These are phyloP conservation scores for Tetrastigma voinierianum DNA, from an alignment of 164 flowering plant genomes.

Conservation along the genomic window DNA sequence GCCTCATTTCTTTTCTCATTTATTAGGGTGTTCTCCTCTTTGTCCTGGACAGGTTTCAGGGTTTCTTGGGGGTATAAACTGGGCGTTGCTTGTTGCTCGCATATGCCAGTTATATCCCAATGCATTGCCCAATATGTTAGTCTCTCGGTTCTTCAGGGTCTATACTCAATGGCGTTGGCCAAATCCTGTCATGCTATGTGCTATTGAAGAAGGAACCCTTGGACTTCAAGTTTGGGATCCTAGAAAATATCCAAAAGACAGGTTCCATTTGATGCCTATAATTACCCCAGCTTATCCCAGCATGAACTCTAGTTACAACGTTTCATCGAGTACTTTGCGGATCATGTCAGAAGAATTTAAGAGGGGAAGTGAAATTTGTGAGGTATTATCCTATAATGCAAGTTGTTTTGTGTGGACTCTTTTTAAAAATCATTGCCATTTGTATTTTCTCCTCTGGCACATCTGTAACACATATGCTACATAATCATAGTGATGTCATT, in stretches of 20 bases:
- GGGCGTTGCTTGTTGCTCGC: constrained; percentile 68
- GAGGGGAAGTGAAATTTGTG: constrained; percentile 75
- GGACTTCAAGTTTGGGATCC: constrained; percentile 94
- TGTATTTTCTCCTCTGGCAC: not conserved
- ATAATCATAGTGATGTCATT: no score
- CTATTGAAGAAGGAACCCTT: constrained; percentile 70
- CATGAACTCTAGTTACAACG: constrained; percentile 99
- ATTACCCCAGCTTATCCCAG: constrained; percentile 96
- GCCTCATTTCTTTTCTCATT: not conserved
- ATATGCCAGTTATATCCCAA: constrained; percentile 62
- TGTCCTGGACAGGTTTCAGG: constrained; percentile 47
- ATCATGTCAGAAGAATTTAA: constrained; percentile 84
- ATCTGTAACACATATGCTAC: not conserved
- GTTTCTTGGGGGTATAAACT: constrained; percentile 64
- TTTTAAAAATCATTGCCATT: not conserved
- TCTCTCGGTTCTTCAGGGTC: constrained; percentile 59
- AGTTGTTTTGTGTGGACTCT: not conserved
- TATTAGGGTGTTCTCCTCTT: not conserved
- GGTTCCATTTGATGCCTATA: constrained; percentile 82
- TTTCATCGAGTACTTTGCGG: constrained; percentile 79
- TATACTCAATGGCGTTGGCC: constrained; percentile 68
- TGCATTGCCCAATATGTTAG: constrained; percentile 54
- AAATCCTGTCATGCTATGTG: constrained; percentile 62
- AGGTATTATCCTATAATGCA: constrained; percentile 46
- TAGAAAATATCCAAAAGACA: constrained; percentile 65